Conservation (phyloP, 331 rosid species). For the Malus hybrid region DNA sequence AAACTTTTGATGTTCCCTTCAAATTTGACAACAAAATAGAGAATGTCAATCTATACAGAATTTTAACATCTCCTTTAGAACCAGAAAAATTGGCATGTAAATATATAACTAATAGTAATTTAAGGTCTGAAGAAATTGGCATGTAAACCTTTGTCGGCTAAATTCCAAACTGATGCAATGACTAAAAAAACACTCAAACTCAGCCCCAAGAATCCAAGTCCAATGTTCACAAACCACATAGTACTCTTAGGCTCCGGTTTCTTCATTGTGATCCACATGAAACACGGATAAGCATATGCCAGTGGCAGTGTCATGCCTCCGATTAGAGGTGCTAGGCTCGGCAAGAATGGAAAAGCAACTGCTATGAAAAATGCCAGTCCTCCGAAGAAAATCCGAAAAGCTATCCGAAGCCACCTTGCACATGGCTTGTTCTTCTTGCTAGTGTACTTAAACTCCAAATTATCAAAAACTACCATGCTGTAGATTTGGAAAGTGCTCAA, state of each 20-base stretch:
- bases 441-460: constrained; percentile 42
- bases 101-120: neutral
- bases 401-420: constrained; percentile 23
- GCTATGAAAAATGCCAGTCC: constrained; percentile 43
- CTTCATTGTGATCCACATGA: constrained; percentile 66
- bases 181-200: constrained; percentile 30
- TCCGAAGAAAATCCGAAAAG: constrained; percentile 43
- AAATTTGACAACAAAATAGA: too few species aligned
- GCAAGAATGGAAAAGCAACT: constrained; percentile 58
- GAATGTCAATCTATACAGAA: too few species aligned
- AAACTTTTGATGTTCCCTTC: too few species aligned
- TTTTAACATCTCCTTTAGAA: too few species aligned
- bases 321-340: constrained; percentile 29
- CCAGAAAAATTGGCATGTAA: too few species aligned
- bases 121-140: constrained; percentile 48
- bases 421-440: constrained; percentile 40
- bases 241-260: constrained; percentile 27
- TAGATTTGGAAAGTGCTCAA: constrained; percentile 53
- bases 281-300: constrained; percentile 62
- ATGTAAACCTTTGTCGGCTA: constrained; percentile 27
- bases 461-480: constrained; percentile 65
- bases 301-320: constrained; percentile 63
- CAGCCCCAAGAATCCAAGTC: constrained; percentile 54
- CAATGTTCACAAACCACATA: constrained; percentile 31
- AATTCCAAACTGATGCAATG: constrained; percentile 33